phyloP scores from a whole-genome alignment of 257 asterid species.

The Salvia rosmarinus region DNA sequence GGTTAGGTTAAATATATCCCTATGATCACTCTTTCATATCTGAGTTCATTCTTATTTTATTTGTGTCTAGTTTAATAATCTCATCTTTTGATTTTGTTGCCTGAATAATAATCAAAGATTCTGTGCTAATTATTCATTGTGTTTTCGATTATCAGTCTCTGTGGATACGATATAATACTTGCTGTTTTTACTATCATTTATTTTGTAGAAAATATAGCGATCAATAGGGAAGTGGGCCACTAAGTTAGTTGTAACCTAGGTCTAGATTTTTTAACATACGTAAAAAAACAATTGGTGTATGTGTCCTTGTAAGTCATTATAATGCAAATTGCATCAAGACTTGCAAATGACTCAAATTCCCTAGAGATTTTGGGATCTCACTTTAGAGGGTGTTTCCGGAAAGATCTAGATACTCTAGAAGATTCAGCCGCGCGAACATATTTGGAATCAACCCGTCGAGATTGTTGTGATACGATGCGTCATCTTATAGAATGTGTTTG shows the following conservation, averaged over 20 bases:
- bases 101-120: too few species aligned
- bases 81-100: too few species aligned
- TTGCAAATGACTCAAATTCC: not conserved
- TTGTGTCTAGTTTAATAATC: too few species aligned
- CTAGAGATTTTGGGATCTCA: not conserved
- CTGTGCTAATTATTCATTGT: too few species aligned
- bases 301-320: not conserved
- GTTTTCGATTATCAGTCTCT: too few species aligned
- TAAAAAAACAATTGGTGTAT: not conserved
- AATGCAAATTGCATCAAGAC: slow-evolving; percentile 1
- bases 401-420: not conserved
- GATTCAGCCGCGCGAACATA: not conserved
- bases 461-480: not conserved
- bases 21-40: too few species aligned
- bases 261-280: not conserved
- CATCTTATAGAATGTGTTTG: not conserved
- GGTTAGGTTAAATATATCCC: too few species aligned
- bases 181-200: too few species aligned
- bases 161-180: too few species aligned
- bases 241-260: not conserved
- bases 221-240: not conserved
- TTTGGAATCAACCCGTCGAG: not conserved
- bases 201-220: too few species aligned
- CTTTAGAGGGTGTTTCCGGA: not conserved
- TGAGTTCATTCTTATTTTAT: too few species aligned